Evolutionary conservation across 2,329 filamentous ascomycete species (phyloP), one percentile per base, ranked within the genome.

Genomic region (Trichoderma gracile): DNA sequence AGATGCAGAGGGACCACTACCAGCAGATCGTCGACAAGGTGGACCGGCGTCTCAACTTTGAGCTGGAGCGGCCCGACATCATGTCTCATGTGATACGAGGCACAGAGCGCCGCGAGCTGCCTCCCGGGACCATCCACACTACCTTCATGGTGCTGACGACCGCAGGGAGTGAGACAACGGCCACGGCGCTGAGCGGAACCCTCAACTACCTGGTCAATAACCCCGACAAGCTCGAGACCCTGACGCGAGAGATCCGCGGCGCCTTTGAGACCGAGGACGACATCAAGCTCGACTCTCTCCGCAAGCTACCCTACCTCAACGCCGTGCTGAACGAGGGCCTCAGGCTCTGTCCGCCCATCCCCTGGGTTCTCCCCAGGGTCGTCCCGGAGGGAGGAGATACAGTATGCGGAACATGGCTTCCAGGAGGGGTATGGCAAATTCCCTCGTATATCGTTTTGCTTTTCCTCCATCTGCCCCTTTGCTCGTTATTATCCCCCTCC

Each of bases 281-380:
- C 12, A 70, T 71, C 27, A 63, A 55, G 27, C 27, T 69, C 1
- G 25, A 42, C 4, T 55, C 38, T 8, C 42, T 69, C 12, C 38
- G 63, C 15, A 45, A 65, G n/a, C 33, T 71, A 3, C 53, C 78
- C 0, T 84, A 83, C 66, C 74, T 86, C 3, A 78, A 81, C 66
- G 82, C 82, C 0, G 79, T 80, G 9, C 77, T 85, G 45, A 78
- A 78, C 57, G 83, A 85, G 68, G 79, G 77, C 0, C 71, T 84
- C 15, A 75, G 83, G 0, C 76, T 83, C n/a, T 78, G 76, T 65
- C 78, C 81, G 2, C 81, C 81, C 0, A 74, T 80, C 0, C 75
- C 76, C 2, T 78, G 77, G 2, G 69, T 77, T 14, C 72, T 78
- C 46, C 3, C 78, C 77, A 64, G 73, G 66, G 68, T 72, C 5